A percentile compares a stretch with the other conserved stretches of the same genome.
These are phyloP conservation scores for Candida bentonensis DNA, from an alignment of 805 yeast species.

Conservation along the genomic window DNA sequence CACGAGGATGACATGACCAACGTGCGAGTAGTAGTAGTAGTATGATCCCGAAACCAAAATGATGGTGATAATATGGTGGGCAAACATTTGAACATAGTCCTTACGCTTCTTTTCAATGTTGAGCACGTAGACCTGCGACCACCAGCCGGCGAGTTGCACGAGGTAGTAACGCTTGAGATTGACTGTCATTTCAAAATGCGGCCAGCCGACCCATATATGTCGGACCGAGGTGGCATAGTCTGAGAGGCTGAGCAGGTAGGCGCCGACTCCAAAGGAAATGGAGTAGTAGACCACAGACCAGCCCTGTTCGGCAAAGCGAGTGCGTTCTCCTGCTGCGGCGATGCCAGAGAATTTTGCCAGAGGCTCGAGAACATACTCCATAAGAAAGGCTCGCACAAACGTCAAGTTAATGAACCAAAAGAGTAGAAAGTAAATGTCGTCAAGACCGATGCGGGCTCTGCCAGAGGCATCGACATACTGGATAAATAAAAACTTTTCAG, in stretches of 20 bases:
- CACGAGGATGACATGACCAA: constrained; percentile 65
- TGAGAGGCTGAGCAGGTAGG: constrained; percentile 40
- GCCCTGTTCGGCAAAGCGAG: constrained; percentile 75
- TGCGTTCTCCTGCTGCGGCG: constrained; percentile 33
- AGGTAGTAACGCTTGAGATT: constrained; percentile 57
- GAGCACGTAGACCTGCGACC: constrained; percentile 64
- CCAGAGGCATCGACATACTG: constrained; percentile 24
- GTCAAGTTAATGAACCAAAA: constrained; percentile 43
- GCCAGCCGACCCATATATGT: constrained; percentile 56
- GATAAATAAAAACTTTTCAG: constrained; percentile 27
- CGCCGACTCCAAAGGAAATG: constrained; percentile 41
- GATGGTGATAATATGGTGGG: constrained; percentile 76
- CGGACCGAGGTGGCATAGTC: constrained; percentile 47
- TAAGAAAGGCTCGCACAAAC: constrained; percentile 43
- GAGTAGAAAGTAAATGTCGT: constrained; percentile 25
- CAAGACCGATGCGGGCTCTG: constrained; percentile 11
- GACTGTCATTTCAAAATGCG: constrained; percentile 44
- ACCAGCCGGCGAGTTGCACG: constrained; percentile 61
- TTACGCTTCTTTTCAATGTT: constrained; percentile 69
- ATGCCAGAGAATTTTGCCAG: constrained; percentile 35
- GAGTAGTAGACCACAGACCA: constrained; percentile 58
- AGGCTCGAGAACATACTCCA: constrained; percentile 46
- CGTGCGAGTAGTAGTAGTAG: constrained; percentile 51
- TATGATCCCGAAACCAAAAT: constrained; percentile 58
- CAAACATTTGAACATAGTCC: constrained; percentile 75